phyloP scores from a whole-genome alignment of 2,329 filamentous ascomycete species.

The Chrysosphaeria jannelii region DNA sequence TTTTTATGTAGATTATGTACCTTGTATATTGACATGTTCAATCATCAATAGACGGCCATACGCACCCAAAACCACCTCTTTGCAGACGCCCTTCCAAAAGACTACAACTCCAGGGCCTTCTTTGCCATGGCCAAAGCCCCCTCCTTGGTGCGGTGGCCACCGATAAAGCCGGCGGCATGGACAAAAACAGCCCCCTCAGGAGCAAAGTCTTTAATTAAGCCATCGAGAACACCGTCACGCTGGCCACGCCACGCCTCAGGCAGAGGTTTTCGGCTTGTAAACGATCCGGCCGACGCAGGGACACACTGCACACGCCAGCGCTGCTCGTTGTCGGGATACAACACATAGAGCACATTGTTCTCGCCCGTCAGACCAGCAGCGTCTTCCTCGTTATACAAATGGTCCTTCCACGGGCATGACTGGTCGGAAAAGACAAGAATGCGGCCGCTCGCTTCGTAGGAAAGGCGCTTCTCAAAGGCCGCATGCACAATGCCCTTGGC shows the following conservation, averaged over 20 bases:
- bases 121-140: constrained; percentile 64
- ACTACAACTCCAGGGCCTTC: constrained; percentile 28
- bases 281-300: constrained; percentile 57
- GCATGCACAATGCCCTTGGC: constrained; percentile 38
- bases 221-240: constrained; percentile 58
- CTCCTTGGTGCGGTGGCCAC: constrained; percentile 74
- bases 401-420: constrained; percentile 84
- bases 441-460: constrained; percentile 30
- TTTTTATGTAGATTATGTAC: too few species aligned
- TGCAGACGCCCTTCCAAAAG: too few species aligned
- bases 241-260: constrained; percentile 82
- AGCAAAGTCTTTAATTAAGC: constrained; percentile 28
- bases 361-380: constrained; percentile 23
- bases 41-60: too few species aligned
- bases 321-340: constrained; percentile 39
- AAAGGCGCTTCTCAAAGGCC: constrained; percentile 38
- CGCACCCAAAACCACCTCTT: too few species aligned
- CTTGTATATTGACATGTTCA: too few species aligned
- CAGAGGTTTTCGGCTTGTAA: constrained; percentile 71
- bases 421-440: constrained; percentile 52
- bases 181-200: constrained; percentile 64
- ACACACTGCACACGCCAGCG: constrained; percentile 92
- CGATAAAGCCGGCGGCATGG: constrained; percentile 86
- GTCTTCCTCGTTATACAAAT: constrained; percentile 78
- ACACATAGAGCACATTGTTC: constrained; percentile 74